phyloP scores from a whole-genome alignment of 106 monocot genomes.

The Narthecium ossifragum region DNA sequence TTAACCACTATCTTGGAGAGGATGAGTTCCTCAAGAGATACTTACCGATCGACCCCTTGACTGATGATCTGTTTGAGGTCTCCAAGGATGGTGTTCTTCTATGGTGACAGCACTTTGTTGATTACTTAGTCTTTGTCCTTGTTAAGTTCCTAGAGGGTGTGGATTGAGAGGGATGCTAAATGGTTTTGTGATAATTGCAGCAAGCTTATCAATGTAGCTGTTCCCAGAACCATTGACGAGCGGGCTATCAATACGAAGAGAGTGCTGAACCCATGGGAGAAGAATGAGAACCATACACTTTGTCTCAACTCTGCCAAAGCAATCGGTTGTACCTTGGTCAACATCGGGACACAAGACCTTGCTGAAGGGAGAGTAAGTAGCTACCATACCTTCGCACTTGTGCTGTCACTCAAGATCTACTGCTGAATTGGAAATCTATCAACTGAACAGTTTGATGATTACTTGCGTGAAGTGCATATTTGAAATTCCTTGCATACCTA shows the following conservation, averaged over 20 bases:
- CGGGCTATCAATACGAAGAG: conserved; percentile 61
- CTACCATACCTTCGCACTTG: too few species aligned
- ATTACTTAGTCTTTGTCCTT: too few species aligned
- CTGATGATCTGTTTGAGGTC: conserved; percentile 35
- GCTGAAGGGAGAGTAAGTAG: conserved; percentile 61
- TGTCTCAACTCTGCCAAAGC: conserved; percentile 66
- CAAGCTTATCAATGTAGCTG: conserved; percentile 68
- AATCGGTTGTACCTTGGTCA: conserved; percentile 65
- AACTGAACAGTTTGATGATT: too few species aligned
- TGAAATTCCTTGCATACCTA: too few species aligned
- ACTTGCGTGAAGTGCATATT: too few species aligned
- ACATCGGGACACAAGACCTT: conserved; percentile 65
- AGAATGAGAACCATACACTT: conserved; percentile 54
- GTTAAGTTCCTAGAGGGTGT: not conserved
- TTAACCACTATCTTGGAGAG: conserved; percentile 28
- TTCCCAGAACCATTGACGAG: conserved; percentile 60
- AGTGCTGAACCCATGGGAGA: conserved; percentile 60
- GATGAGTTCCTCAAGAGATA: conserved; percentile 26
- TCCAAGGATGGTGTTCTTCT: conserved; percentile 33
- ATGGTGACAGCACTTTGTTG: conserved; percentile 18
- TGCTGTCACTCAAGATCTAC: too few species aligned
- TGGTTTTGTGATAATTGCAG: conserved; percentile 17
- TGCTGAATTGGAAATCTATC: too few species aligned
- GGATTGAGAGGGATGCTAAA: not conserved
- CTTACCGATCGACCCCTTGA: conserved; percentile 23